Conservation (phyloP, 2,329 filamentous ascomycete genomes). For the Teratosphaeria nubilosa region DNA sequence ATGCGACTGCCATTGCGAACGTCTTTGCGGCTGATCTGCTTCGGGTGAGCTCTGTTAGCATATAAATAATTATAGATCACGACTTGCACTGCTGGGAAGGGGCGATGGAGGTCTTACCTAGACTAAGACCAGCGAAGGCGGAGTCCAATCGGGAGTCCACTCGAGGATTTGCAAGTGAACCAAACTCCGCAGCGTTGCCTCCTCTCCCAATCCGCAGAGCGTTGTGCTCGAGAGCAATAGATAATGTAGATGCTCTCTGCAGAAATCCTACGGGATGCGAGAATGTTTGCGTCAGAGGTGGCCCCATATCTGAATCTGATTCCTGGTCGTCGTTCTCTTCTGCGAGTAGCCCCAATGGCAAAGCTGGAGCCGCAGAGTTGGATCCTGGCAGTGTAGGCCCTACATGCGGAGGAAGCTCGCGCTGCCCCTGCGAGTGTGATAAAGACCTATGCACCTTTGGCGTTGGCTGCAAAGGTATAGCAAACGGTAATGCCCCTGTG, state of each 20-base stretch:
- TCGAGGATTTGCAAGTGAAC: not conserved
- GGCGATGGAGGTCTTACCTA: conserved; percentile 14
- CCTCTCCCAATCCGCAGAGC: not conserved
- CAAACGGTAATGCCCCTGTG: conserved; percentile 61
- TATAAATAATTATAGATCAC: not conserved
- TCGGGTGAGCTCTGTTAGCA: conserved; percentile 1
- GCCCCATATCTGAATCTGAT: conserved; percentile 17
- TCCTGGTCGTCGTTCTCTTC: conserved; percentile 16
- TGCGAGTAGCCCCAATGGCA: conserved; percentile 20
- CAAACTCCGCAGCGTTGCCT: conserved; percentile 7
- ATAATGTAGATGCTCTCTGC: conserved; percentile 22
- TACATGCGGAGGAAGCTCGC: conserved; percentile 11
- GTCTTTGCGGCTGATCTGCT: conserved; percentile 18
- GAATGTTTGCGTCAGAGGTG: conserved; percentile 21
- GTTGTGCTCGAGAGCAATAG: conserved; percentile 12
- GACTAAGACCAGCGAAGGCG: conserved; percentile 17
- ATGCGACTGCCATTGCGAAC: conserved; percentile 56
- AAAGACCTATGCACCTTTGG: conserved; percentile 91
- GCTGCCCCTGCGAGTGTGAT: conserved; percentile 64
- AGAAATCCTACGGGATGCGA: conserved; percentile 23
- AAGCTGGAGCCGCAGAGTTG: conserved; percentile 10
- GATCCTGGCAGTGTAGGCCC: conserved; percentile 4
- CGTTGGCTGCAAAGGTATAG: conserved; percentile 79
- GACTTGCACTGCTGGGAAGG: conserved; percentile 47
- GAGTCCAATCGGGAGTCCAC: conserved; percentile 14